phyloP scores from a whole-genome alignment of 78 protist species.

The Dictyostelium purpureum region DNA sequence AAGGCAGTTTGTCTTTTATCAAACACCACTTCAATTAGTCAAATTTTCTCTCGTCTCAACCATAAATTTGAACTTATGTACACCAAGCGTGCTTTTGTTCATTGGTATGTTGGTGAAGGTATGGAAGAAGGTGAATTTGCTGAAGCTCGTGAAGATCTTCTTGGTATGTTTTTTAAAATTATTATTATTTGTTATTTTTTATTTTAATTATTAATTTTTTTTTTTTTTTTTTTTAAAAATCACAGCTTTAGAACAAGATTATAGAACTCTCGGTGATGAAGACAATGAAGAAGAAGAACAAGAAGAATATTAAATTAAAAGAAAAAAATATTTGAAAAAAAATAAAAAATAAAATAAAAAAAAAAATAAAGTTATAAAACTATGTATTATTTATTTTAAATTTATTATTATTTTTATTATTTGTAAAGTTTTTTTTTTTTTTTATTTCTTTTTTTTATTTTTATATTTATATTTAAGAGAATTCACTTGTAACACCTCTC shows the following conservation, averaged over 20 bases:
- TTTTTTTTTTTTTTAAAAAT: no score
- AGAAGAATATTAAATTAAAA: background rate
- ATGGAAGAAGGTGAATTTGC: slow-evolving; percentile 99
- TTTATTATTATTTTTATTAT: no score
- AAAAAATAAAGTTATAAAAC: no score
- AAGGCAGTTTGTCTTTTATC: slow-evolving; percentile 97
- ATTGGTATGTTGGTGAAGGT: slow-evolving; percentile 99
- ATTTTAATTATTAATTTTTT: no score
- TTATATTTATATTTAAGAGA: no score
- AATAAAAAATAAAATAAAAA: background rate
- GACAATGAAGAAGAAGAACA: background rate
- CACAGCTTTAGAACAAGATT: background rate
- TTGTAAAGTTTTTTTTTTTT: no score
- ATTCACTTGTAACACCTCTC: no score
- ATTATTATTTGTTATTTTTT: no score
- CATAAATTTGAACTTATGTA: slow-evolving; percentile 96
- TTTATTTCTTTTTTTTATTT: no score
- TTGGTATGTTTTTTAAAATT: no score
- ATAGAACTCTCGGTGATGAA: background rate
- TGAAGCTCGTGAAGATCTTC: slow-evolving; percentile 98
- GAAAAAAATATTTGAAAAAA: background rate
- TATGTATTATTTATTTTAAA: no score
- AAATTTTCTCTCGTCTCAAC: slow-evolving; percentile 96
- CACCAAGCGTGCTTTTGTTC: slow-evolving; percentile 99
- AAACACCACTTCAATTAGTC: slow-evolving; percentile 99